These are phyloP conservation scores for Aegilops longissima DNA, from an alignment of 176 grass and related monocot species.

Conservation along the genomic window DNA sequence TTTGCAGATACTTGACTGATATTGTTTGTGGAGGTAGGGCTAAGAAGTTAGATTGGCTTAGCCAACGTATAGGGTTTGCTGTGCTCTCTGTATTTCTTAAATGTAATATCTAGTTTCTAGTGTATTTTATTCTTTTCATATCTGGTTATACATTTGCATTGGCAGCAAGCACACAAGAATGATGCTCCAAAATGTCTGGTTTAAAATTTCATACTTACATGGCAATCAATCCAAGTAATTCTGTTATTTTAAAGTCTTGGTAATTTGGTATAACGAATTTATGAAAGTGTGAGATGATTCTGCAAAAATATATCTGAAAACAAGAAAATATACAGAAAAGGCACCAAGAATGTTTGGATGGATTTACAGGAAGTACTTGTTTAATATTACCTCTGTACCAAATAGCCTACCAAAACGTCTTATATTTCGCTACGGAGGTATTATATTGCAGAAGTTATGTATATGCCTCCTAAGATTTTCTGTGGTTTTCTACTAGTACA, in stretches of 20 bases:
- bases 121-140: background rate
- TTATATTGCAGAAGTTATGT: slow-evolving; percentile 3
- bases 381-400: background rate
- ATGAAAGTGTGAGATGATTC: slow-evolving; percentile 12
- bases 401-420: too few relatives aligned
- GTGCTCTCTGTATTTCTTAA: background rate
- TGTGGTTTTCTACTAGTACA: background rate
- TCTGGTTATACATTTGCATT: slow-evolving; percentile 10
- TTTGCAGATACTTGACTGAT: background rate
- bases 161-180: background rate
- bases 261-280: background rate
- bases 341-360: background rate
- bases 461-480: background rate
- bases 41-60: slow-evolving; percentile 13
- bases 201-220: background rate
- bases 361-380: background rate
- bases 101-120: background rate
- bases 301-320: slow-evolving; percentile 1
- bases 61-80: background rate
- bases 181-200: background rate
- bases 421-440: too few relatives aligned
- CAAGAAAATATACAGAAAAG: background rate
- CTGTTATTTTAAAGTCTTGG: background rate
- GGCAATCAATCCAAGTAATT: slow-evolving; percentile 4
- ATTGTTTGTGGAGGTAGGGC: background rate